Evolutionary conservation across 2,329 filamentous ascomycete species (phyloP).

Genomic region (Chaetomiaceae sp.): DNA sequence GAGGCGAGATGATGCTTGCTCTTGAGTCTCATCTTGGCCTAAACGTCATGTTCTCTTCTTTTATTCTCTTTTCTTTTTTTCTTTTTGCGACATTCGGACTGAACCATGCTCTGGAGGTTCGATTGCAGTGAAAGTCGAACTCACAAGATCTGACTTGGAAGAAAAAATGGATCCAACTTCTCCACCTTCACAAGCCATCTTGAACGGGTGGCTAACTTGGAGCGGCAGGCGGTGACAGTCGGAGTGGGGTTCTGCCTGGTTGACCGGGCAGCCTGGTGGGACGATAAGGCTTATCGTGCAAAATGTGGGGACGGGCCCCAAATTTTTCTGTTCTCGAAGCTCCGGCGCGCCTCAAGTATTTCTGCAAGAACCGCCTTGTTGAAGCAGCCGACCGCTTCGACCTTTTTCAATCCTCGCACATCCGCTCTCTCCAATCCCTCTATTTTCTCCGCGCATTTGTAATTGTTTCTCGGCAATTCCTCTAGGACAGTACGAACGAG

Average conservation of each 20-base stretch:
- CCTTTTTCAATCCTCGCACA: slow-evolving; percentile 1
- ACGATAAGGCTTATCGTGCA: slow-evolving; percentile 22
- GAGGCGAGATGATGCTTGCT: too few relatives aligned
- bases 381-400: not conserved
- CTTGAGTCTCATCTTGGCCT: too few relatives aligned
- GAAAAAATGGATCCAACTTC: too few relatives aligned
- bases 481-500: not conserved
- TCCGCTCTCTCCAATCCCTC: not conserved
- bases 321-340: slow-evolving; percentile 19
- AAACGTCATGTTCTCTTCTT: too few relatives aligned
- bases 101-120: too few relatives aligned
- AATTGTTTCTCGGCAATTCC: not conserved
- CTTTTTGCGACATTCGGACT: too few relatives aligned
- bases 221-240: slow-evolving; percentile 7
- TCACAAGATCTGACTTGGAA: too few relatives aligned
- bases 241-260: slow-evolving; percentile 2
- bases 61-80: too few relatives aligned
- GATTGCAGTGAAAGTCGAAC: too few relatives aligned
- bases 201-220: slow-evolving; percentile 8
- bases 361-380: slow-evolving; percentile 19
- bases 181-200: slow-evolving; percentile 1
- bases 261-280: slow-evolving; percentile 21
- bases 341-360: slow-evolving; percentile 17
- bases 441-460: not conserved
- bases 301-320: slow-evolving; percentile 14